These are phyloP conservation scores for Aegilops umbellulata DNA, from an alignment of 176 grass and related monocot genomes.

Conservation along the genomic window DNA sequence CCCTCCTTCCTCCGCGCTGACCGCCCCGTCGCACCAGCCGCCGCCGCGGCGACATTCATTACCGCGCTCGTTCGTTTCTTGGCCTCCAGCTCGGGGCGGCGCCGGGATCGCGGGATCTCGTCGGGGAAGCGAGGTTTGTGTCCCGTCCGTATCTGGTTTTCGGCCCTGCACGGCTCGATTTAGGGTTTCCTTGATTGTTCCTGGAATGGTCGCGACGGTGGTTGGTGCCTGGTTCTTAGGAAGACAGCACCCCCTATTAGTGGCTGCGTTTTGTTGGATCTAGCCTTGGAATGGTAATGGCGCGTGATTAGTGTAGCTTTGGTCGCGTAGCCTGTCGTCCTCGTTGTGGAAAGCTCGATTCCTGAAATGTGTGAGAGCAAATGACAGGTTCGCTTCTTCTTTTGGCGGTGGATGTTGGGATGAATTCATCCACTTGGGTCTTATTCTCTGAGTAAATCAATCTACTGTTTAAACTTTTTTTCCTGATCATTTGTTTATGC, in stretches of 20 bases:
- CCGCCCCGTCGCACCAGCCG: neutral
- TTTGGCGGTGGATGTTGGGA: neutral
- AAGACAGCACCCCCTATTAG: neutral
- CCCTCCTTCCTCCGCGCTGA: neutral
- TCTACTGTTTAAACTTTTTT: neutral
- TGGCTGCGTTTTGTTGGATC: neutral
- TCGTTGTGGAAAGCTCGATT: neutral
- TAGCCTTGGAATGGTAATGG: slow-evolving; percentile 7
- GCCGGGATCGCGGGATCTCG: slow-evolving; percentile 26
- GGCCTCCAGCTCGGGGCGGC: neutral
- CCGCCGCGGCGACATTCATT: slow-evolving; percentile 7
- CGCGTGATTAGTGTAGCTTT: neutral
- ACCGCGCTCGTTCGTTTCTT: neutral
- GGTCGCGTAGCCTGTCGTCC: neutral
- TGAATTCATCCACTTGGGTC: neutral
- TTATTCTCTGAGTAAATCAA: neutral
- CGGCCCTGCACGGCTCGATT: neutral
- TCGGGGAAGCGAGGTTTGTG: neutral
- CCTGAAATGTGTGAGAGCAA: neutral
- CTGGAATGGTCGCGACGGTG: neutral
- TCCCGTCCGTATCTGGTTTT: neutral
- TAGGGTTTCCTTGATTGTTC: slow-evolving; percentile 7
- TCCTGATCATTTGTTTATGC: neutral
- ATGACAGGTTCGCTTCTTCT: slow-evolving; percentile 8
- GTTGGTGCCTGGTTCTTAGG: neutral